Percentiles rank a stretch among this genome's conserved stretches.
Conservation (phyloP, 441 rosid genomes). For the Metrosideros polymorpha region DNA sequence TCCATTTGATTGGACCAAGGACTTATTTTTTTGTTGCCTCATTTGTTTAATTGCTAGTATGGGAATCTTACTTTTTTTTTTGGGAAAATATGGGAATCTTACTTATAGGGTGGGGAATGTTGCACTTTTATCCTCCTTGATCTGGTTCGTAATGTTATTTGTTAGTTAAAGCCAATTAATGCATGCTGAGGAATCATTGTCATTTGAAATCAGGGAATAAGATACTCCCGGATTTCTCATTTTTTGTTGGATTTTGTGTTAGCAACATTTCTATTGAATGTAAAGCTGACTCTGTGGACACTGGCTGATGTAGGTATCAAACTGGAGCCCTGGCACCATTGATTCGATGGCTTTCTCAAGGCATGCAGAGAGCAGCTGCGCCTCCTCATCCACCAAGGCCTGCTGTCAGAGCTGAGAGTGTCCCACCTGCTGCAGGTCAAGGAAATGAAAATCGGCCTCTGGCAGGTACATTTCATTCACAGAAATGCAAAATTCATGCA, state of each 20-base stretch:
- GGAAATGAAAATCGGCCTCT: constrained; percentile 42
- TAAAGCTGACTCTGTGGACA: background rate
- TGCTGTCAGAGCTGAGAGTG: constrained; percentile 59
- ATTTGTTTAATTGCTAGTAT: background rate
- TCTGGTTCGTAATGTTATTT: background rate
- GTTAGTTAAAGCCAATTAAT: background rate
- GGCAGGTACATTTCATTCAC: constrained; percentile 31
- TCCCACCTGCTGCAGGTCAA: constrained; percentile 52
- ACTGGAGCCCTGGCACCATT: constrained; percentile 94
- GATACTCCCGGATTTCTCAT: background rate
- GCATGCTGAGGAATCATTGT: background rate
- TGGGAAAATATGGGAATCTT: background rate
- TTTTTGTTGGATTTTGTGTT: background rate
- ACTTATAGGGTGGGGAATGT: background rate
- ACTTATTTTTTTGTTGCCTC: background rate
- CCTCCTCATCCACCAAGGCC: constrained; percentile 77
- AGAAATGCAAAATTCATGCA: background rate
- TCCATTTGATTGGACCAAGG: background rate
- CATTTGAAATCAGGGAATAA: background rate
- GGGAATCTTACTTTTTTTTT: background rate
- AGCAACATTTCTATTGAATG: background rate
- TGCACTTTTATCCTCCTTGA: background rate
- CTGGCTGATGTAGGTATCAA: constrained; percentile 60
- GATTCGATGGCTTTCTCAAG: constrained; percentile 84
- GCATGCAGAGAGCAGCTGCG: constrained; percentile 94